Percentiles rank a stretch among this genome's conserved stretches.
These are phyloP conservation scores for Orbilia quercus DNA, from an alignment of 2,329 filamentous ascomycete genomes.

Conservation along the genomic window DNA sequence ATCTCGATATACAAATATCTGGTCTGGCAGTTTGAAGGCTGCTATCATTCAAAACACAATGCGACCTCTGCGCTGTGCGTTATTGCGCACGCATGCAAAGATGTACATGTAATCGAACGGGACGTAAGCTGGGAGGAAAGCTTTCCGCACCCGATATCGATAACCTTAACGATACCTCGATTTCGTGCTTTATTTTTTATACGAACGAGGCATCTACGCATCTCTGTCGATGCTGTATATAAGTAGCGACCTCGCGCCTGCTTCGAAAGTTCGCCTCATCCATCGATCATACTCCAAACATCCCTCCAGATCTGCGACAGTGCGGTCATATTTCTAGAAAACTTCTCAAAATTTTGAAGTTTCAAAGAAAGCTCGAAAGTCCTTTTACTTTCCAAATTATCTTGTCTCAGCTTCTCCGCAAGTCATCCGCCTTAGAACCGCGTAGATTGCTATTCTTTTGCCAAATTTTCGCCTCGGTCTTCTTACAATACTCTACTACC, in stretches of 20 bases:
- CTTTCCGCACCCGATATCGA: slow-evolving; percentile 2
- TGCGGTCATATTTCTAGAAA: slow-evolving; percentile 1
- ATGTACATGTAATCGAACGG: neutral
- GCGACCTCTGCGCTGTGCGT: slow-evolving; percentile 29
- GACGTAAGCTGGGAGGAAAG: neutral
- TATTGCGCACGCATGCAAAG: slow-evolving; percentile 15
- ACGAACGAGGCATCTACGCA: no score
- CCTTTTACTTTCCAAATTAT: neutral
- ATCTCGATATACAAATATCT: neutral
- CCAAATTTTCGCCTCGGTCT: slow-evolving; percentile 16
- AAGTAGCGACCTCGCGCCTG: slow-evolving; percentile 17
- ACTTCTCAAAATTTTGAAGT: neutral
- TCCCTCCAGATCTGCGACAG: slow-evolving; percentile 6
- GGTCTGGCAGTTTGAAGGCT: slow-evolving; percentile 5
- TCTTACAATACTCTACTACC: no score
- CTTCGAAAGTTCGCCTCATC: slow-evolving; percentile 26
- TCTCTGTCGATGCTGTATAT: slow-evolving; percentile 5
- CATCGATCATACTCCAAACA: slow-evolving; percentile 4
- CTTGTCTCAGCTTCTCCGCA: slow-evolving; percentile 10
- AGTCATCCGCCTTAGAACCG: slow-evolving; percentile 8
- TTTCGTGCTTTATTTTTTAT: neutral
- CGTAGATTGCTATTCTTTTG: slow-evolving; percentile 4
- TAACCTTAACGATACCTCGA: neutral
- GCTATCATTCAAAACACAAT: slow-evolving; percentile 5
- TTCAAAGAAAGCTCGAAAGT: neutral